Evolutionary conservation across 495 filamentous ascomycete species (phyloP).

Genomic region (Friedmanniomyces simplex): DNA sequence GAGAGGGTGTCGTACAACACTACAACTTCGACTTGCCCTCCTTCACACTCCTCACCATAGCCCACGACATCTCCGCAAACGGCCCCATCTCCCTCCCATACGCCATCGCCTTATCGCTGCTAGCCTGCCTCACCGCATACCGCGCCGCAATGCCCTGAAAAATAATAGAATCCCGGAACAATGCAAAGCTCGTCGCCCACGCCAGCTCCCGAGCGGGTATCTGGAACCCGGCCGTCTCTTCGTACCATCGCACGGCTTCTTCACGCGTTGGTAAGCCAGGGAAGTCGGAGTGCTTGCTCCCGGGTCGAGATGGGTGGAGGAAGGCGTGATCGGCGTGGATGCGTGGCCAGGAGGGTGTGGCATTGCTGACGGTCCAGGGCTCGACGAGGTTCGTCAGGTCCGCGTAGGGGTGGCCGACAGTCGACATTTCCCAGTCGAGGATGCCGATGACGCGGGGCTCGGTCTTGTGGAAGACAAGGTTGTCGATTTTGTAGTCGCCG

Average conservation of each 20-base stretch:
- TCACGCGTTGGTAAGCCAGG: constrained; percentile 61
- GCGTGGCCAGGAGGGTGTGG: constrained; percentile 24
- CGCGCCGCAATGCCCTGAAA: constrained; percentile 90
- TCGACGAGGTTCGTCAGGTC: constrained; percentile 72
- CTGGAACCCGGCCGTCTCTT: constrained; percentile 58
- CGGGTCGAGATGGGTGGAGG: constrained; percentile 37
- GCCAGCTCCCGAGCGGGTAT: constrained; percentile 40
- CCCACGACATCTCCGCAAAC: constrained; percentile 68
- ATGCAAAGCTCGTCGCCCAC: constrained; percentile 45
- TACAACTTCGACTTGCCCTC: constrained; percentile 42
- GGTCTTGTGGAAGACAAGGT: constrained; percentile 82
- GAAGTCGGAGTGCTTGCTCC: neutral
- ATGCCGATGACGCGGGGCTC: constrained; percentile 85
- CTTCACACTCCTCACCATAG: constrained; percentile 44
- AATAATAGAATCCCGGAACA: constrained; percentile 56
- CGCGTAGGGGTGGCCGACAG: constrained; percentile 82
- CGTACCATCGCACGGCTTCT: constrained; percentile 67
- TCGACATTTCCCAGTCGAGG: constrained; percentile 64
- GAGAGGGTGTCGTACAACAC: neutral
- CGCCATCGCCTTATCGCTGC: constrained; percentile 64
- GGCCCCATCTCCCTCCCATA: constrained; percentile 54
- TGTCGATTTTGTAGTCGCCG: constrained; percentile 97
- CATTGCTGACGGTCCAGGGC: constrained; percentile 42
- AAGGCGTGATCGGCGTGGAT: constrained; percentile 38
- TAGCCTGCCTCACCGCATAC: constrained; percentile 75